Conservation (phyloP, 495 filamentous ascomycete genomes). For the Cairneyella variabilis region DNA sequence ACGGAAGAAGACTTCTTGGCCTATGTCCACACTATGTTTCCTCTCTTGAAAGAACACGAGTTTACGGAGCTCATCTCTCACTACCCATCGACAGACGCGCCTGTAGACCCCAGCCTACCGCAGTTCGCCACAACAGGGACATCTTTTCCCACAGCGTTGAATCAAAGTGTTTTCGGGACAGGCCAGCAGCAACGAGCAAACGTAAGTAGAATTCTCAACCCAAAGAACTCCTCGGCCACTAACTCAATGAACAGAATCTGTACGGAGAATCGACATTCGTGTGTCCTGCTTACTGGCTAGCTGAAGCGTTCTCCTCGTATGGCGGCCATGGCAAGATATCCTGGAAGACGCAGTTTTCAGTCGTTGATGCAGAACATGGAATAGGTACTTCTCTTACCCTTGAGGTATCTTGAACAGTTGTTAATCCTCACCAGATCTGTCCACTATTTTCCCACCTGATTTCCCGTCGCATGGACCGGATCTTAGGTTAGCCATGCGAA, state of each 20-base stretch:
- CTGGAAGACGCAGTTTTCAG: too few species aligned
- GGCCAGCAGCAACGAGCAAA: slow-evolving; percentile 12
- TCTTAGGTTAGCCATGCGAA: too few species aligned
- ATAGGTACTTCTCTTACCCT: too few species aligned
- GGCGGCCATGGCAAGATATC: too few species aligned
- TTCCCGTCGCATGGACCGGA: too few species aligned
- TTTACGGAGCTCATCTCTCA: slow-evolving; percentile 30
- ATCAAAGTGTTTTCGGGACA: slow-evolving; percentile 38
- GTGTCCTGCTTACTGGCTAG: not conserved
- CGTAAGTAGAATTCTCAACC: too few species aligned
- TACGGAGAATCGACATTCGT: not conserved
- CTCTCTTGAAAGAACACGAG: slow-evolving; percentile 42
- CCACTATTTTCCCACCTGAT: too few species aligned
- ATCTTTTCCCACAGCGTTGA: slow-evolving; percentile 35
- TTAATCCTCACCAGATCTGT: too few species aligned
- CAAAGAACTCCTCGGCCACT: too few species aligned
- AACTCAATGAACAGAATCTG: not conserved
- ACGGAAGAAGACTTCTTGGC: slow-evolving; percentile 37
- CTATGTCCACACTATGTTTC: slow-evolving; percentile 45
- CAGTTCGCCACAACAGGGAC: slow-evolving; percentile 38
- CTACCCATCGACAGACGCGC: slow-evolving; percentile 31
- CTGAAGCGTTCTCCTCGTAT: not conserved
- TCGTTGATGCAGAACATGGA: too few species aligned
- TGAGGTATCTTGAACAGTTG: too few species aligned
- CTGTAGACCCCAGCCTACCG: slow-evolving; percentile 3